Base-by-base conservation (phyloP, 2,329 filamentous ascomycete species). In the Thielaviopsis cerberus region DNA sequence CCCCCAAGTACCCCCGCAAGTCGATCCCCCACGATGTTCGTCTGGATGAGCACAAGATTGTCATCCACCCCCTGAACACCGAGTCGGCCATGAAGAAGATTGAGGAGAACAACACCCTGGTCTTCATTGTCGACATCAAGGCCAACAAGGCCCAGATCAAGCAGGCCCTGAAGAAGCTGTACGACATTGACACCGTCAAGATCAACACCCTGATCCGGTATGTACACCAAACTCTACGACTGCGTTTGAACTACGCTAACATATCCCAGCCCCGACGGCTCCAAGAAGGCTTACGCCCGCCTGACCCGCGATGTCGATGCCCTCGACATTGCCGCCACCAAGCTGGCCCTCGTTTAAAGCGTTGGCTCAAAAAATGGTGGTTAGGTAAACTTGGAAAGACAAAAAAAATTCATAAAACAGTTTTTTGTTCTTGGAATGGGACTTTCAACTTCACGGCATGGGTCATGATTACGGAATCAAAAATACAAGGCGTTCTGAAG, bases 51-150 rank as follows among this genome's bases (percentile, higher is more conserved):
- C 87, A 90, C 82, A 96, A 94, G 84, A 81, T 97, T 73, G 86
- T 98, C 74, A 80, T 97, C 71, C 88, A 96, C 83, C 92, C 92
- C 66, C 82, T 98, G 72, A 98, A 98, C 85, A 98, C 92, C 62
- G 92, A 98, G 86, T 92, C 86, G 71, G 92, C 94, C 70, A 97
- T 98, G 91, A 98, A 98, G 88, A 96, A 96, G 86, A 96, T 98
- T 68, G 92, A 98, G 82, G 92, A 98, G 86, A 90, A 98, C 84
- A 98, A 98, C 83, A 98, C 92, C 66, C 83, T 98, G 57, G 88
- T 94, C 72, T 96, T 96, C 82, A 94, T 95, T 68, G 88, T 94
- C 71, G 86, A 96, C 67, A 78, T 91, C 74, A 94, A 94, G 85
- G 84, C 91, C 74, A 98, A 98, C 85, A 98, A 98, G 88, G 84